Conservation (phyloP, 371 early-diverging fungal genomes). For the Syncephalastrum contaminatum region DNA sequence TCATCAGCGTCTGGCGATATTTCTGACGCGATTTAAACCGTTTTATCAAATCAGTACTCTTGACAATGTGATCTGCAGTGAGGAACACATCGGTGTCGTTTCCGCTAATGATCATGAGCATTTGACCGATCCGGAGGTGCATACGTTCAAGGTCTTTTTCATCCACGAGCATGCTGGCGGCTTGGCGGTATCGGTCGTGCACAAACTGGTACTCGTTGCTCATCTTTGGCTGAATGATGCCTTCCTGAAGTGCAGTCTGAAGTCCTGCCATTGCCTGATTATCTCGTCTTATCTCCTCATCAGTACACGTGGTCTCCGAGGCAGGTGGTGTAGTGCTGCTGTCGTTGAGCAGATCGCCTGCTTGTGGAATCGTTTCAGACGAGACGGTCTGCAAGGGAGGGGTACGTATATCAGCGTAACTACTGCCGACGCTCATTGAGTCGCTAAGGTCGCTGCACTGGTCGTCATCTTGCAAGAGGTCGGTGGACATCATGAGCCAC, state of each 20-base stretch:
- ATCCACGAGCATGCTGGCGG: constrained; percentile 34
- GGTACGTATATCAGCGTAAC: not conserved
- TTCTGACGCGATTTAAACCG: constrained; percentile 15
- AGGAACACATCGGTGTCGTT: constrained; percentile 24
- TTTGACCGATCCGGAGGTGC: constrained; percentile 41
- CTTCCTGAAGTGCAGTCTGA: constrained; percentile 38
- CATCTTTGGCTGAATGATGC: constrained; percentile 32
- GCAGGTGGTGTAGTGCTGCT: not conserved
- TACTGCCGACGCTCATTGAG: constrained; percentile 8
- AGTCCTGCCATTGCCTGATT: constrained; percentile 34
- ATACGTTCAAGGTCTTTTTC: constrained; percentile 27
- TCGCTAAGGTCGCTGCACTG: constrained; percentile 19
- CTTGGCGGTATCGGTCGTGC: constrained; percentile 46
- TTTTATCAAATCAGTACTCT: constrained; percentile 29
- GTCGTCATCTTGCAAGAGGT: constrained; percentile 13
- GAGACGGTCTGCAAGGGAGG: not conserved
- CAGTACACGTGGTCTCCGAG: not conserved
- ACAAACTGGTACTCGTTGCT: constrained; percentile 36
- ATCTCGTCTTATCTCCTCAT: constrained; percentile 7
- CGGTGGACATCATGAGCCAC: constrained; percentile 34
- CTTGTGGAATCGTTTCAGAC: not conserved
- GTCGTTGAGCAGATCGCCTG: not conserved
- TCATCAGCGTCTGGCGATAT: constrained; percentile 29
- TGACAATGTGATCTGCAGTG: constrained; percentile 42
- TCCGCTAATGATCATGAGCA: constrained; percentile 28